phyloP scores from a whole-genome alignment of 169 alveolate species.

The Plasmodium relictum region DNA sequence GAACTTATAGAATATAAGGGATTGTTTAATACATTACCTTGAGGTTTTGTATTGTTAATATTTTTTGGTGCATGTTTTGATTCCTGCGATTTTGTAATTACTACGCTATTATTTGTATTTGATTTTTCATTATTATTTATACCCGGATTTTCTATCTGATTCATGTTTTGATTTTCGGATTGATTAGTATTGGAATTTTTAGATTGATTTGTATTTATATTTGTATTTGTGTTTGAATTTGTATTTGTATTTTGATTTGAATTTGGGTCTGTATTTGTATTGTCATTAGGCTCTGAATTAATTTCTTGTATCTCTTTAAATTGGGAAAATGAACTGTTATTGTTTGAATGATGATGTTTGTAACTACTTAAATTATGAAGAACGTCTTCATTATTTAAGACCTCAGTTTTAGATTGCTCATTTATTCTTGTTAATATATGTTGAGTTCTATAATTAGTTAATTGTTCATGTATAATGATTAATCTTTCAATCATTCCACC shows the following conservation, averaged over 20 bases:
- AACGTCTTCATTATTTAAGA: slow-evolving; percentile 44
- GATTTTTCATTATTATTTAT: not conserved
- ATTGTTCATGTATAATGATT: slow-evolving; percentile 27
- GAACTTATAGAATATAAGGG: slow-evolving; percentile 27
- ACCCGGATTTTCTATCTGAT: not conserved
- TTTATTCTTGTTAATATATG: slow-evolving; percentile 42
- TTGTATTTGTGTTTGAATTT: not conserved
- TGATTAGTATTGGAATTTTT: not conserved
- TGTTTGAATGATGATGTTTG: slow-evolving; percentile 25
- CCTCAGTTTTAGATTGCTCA: slow-evolving; percentile 50
- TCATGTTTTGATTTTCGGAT: not conserved
- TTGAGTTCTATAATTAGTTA: slow-evolving; percentile 59
- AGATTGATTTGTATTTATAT: not conserved
- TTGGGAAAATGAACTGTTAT: slow-evolving; percentile 13
- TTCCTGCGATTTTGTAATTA: not conserved
- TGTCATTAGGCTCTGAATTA: not conserved
- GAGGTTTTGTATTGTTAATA: not conserved
- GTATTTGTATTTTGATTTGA: not conserved
- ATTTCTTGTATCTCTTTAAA: not conserved
- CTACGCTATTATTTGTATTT: too few relatives aligned
- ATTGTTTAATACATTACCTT: slow-evolving; percentile 1
- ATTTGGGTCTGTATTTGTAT: not conserved
- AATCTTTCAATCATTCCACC: slow-evolving; percentile 56
- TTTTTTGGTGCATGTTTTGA: not conserved
- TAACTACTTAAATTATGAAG: slow-evolving; percentile 24